These are phyloP conservation scores for Boletus subcaerulescens DNA, from an alignment of 768 basidiomycete genomes.

Conservation along the genomic window DNA sequence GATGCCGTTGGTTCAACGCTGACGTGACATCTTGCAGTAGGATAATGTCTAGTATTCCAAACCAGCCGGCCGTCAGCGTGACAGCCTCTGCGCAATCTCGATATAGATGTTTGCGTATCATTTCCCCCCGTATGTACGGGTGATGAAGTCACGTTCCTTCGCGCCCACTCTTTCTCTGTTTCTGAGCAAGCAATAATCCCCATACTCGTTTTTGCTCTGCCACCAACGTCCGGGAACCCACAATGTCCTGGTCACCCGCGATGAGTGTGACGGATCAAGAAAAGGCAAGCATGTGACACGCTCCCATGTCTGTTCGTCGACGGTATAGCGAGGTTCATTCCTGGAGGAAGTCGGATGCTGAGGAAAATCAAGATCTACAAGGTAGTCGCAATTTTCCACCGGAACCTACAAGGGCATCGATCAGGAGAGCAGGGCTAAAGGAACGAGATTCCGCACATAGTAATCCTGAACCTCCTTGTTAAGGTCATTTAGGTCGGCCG, in stretches of 20 bases:
- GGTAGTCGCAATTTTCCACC: constrained; percentile 75
- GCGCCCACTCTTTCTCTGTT: constrained; percentile 41
- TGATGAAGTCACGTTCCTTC: constrained; percentile 24
- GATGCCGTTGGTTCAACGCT: not conserved
- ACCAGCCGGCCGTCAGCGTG: constrained; percentile 4
- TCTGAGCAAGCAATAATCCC: constrained; percentile 87
- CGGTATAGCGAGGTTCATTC: constrained; percentile 79
- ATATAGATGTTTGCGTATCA: constrained; percentile 6
- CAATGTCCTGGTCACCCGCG: constrained; percentile 67
- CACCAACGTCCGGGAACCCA: constrained; percentile 76
- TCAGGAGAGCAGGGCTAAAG: constrained; percentile 1
- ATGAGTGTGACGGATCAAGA: constrained; percentile 77
- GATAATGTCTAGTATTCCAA: constrained; percentile 21
- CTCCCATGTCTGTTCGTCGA: constrained; percentile 70
- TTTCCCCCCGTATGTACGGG: constrained; percentile 5
- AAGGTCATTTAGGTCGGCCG: constrained; percentile 77
- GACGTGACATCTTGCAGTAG: not conserved
- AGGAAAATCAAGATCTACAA: constrained; percentile 90
- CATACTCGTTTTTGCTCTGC: constrained; percentile 70
- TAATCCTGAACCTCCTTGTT: constrained; percentile 76
- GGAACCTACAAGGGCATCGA: constrained; percentile 50
- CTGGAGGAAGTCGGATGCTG: constrained; percentile 50
- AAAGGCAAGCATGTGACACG: constrained; percentile 78
- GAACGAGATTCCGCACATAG: constrained; percentile 55
- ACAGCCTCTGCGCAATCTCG: constrained; percentile 18